These are phyloP conservation scores for Apiospora marii DNA, from an alignment of 2,329 filamentous ascomycete species.

Conservation along the genomic window DNA sequence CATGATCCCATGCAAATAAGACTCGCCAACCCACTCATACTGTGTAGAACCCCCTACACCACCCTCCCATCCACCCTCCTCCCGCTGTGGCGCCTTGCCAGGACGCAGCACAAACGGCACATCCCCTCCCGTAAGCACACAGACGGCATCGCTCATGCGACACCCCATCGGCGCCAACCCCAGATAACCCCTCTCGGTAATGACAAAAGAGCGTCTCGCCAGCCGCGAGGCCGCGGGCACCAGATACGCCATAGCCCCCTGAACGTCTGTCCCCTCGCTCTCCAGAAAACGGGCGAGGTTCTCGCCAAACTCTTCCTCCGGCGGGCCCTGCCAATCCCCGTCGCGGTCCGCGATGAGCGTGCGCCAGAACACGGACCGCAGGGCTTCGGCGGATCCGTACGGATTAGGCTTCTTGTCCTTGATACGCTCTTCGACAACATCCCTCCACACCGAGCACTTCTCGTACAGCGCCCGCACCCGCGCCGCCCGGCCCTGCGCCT, in stretches of 20 bases:
- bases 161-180: neutral
- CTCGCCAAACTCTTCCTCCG: neutral
- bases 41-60: neutral
- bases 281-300: neutral
- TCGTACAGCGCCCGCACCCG: neutral
- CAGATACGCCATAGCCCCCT: neutral
- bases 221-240: neutral
- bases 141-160: neutral
- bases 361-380: constrained; percentile 10
- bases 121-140: neutral
- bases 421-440: neutral
- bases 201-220: neutral
- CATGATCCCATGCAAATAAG: constrained; percentile 19
- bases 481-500: neutral
- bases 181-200: neutral
- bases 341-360: constrained; percentile 10
- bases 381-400: constrained; percentile 7
- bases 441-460: neutral
- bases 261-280: neutral
- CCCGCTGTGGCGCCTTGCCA: neutral
- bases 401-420: neutral
- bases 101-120: constrained; percentile 18
- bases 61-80: neutral
- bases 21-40: neutral
- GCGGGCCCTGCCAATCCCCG: neutral